Percentiles rank a stretch among this genome's conserved stretches.
phyloP scores from a whole-genome alignment of 1,284 basidiomycete genomes.

The Ceratobasidium sp. region DNA sequence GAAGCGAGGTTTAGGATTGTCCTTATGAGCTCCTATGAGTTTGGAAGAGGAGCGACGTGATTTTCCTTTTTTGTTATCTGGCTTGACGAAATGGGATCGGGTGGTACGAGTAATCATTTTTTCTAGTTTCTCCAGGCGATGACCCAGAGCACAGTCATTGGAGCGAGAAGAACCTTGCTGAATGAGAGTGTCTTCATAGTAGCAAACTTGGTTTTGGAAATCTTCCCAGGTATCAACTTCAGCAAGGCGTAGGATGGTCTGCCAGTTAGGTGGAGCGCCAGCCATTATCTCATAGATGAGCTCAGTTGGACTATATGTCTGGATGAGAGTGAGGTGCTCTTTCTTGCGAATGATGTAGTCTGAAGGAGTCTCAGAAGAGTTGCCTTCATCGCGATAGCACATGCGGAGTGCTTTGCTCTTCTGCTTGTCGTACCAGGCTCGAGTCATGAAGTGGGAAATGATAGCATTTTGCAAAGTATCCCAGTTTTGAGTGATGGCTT shows the following conservation, averaged over 20 bases:
- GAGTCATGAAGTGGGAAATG: constrained; percentile 17
- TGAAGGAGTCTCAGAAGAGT: background rate
- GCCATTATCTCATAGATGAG: constrained; percentile 50
- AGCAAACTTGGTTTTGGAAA: constrained; percentile 47
- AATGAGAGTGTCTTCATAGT: constrained; percentile 48
- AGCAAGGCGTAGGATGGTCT: constrained; percentile 46
- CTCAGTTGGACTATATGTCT: background rate
- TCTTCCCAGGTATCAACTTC: constrained; percentile 41
- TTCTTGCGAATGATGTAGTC: constrained; percentile 22
- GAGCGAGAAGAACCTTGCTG: constrained; percentile 36
- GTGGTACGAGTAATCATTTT: background rate
- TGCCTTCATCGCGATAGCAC: background rate
- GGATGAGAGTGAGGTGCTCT: background rate
- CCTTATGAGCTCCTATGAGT: constrained; percentile 18
- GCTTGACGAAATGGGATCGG: background rate
- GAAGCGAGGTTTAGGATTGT: constrained; percentile 46
- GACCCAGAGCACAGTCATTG: constrained; percentile 1
- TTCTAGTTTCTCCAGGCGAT: constrained; percentile 24
- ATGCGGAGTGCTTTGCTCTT: constrained; percentile 9
- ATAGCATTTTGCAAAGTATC: constrained; percentile 15
- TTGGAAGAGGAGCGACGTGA: constrained; percentile 11
- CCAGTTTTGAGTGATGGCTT: constrained; percentile 1
- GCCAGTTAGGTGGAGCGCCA: constrained; percentile 48
- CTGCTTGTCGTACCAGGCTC: background rate
- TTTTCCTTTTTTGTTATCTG: constrained; percentile 1